Evolutionary conservation across 2,329 filamentous ascomycete species (phyloP).

Genomic region (Xylariaceae sp.): DNA sequence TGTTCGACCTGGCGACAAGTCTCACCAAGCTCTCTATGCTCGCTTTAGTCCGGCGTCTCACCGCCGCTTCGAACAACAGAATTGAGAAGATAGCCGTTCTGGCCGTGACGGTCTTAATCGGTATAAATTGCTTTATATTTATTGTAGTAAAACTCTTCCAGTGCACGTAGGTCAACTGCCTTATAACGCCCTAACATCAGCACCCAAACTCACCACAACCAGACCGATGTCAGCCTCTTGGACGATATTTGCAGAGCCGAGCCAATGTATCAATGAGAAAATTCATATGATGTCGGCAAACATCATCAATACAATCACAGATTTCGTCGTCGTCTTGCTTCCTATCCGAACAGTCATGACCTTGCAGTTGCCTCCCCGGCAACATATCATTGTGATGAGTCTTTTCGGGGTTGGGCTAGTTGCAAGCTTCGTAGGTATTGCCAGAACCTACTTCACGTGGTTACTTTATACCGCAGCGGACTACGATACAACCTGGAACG

Average conservation of each 20-base stretch:
- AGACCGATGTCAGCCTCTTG: constrained; percentile 49
- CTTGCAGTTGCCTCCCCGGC: constrained; percentile 52
- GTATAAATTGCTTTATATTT: constrained; percentile 43
- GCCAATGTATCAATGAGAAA: constrained; percentile 55
- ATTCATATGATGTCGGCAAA: constrained; percentile 59
- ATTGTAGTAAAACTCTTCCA: constrained; percentile 46
- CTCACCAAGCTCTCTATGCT: constrained; percentile 51
- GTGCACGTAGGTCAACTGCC: constrained; percentile 43
- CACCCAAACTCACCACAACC: background rate
- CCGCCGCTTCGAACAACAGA: constrained; percentile 39
- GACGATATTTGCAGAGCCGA: constrained; percentile 41
- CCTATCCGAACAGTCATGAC: constrained; percentile 55
- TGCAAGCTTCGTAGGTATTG: constrained; percentile 48
- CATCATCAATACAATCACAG: constrained; percentile 64
- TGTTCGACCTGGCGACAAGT: constrained; percentile 47
- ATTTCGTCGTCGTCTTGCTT: constrained; percentile 60
- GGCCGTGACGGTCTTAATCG: constrained; percentile 39
- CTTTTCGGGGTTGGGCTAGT: constrained; percentile 59
- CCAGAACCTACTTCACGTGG: constrained; percentile 47
- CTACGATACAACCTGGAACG: constrained; percentile 46
- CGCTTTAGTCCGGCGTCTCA: constrained; percentile 45
- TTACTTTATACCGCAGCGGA: constrained; percentile 33
- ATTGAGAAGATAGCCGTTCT: constrained; percentile 41
- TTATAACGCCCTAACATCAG: background rate
- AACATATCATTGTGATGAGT: constrained; percentile 51